Evolutionary conservation across 768 basidiomycete species (phyloP).

Genomic region (Psilocybe subaeruginosa): DNA sequence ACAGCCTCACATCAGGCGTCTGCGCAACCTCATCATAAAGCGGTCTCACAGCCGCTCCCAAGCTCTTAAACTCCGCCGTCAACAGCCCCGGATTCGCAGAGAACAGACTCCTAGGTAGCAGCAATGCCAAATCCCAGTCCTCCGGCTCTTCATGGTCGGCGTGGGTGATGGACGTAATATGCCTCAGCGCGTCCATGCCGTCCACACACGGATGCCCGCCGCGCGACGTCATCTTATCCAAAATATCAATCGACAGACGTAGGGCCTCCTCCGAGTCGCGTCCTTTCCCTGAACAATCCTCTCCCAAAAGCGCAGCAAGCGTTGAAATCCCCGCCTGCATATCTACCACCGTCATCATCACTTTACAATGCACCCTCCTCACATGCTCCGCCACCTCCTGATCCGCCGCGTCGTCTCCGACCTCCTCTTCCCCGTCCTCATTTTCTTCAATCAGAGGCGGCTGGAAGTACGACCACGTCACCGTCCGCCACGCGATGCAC

Average conservation of each 20-base stretch:
- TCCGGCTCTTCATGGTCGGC: constrained; percentile 24
- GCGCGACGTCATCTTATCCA: constrained; percentile 60
- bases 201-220: constrained; percentile 55
- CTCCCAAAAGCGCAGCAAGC: constrained; percentile 54
- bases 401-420: constrained; percentile 4
- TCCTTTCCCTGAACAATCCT: constrained; percentile 18
- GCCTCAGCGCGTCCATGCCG: constrained; percentile 53
- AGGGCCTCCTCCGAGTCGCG: constrained; percentile 38
- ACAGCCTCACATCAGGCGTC: constrained; percentile 54
- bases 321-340: constrained; percentile 54
- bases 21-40: constrained; percentile 58
- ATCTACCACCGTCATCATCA: constrained; percentile 54
- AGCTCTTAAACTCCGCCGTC: constrained; percentile 28
- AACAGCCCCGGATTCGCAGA: constrained; percentile 26
- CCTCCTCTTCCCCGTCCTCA: constrained; percentile 32
- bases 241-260: constrained; percentile 47
- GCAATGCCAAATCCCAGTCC: constrained; percentile 41
- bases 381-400: constrained; percentile 23
- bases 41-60: constrained; percentile 51
- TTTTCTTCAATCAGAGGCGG: constrained; percentile 44
- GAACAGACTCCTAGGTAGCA: constrained; percentile 28
- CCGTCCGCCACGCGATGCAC: constrained; percentile 65
- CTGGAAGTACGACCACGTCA: constrained; percentile 69
- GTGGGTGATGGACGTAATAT: constrained; percentile 32
- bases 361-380: constrained; percentile 46